phyloP scores from a whole-genome alignment of 768 basidiomycete genomes.

The Daedaleopsis sinensis region DNA sequence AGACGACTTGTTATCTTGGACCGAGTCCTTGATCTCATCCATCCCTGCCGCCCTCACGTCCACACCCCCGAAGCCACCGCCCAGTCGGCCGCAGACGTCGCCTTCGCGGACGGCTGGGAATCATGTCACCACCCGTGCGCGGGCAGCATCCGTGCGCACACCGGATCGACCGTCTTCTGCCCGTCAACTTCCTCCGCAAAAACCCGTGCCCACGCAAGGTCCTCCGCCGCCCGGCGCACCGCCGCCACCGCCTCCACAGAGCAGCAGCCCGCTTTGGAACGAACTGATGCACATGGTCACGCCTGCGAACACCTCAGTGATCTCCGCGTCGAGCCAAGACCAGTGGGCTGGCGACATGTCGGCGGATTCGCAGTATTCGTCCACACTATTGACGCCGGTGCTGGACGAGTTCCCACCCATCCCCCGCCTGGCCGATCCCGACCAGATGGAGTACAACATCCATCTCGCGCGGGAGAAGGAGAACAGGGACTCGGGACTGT shows the following conservation, averaged over 20 bases:
- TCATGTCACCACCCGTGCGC: conserved; percentile 3
- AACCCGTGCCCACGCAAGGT: conserved; percentile 21
- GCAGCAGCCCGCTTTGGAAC: conserved; percentile 20
- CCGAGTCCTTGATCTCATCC: conserved; percentile 55
- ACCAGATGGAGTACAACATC: conserved; percentile 6
- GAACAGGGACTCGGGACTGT: conserved; percentile 33
- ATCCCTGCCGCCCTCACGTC: conserved; percentile 37
- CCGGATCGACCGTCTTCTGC: background rate
- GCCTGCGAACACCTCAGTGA: conserved; percentile 2
- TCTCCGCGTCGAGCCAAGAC: conserved; percentile 3
- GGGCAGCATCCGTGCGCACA: background rate
- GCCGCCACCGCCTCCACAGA: conserved; percentile 22
- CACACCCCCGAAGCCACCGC: conserved; percentile 15
- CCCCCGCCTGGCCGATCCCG: conserved; percentile 11
- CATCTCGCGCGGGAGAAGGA: conserved; percentile 27
- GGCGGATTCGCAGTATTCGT: conserved; percentile 17
- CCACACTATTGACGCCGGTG: conserved; percentile 16
- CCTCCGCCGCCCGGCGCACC: conserved; percentile 14
- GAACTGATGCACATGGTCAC: conserved; percentile 21
- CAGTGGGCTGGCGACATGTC: conserved; percentile 13
- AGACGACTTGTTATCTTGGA: conserved; percentile 57
- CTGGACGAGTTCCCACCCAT: conserved; percentile 20
- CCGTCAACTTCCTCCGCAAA: conserved; percentile 23
- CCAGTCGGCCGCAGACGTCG: background rate
- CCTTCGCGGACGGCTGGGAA: background rate